Evolutionary conservation across 2,329 filamentous ascomycete genomes (phyloP), one percentile per base, ranked within the genome.

Genomic region (Aspergillus luchuensis): DNA sequence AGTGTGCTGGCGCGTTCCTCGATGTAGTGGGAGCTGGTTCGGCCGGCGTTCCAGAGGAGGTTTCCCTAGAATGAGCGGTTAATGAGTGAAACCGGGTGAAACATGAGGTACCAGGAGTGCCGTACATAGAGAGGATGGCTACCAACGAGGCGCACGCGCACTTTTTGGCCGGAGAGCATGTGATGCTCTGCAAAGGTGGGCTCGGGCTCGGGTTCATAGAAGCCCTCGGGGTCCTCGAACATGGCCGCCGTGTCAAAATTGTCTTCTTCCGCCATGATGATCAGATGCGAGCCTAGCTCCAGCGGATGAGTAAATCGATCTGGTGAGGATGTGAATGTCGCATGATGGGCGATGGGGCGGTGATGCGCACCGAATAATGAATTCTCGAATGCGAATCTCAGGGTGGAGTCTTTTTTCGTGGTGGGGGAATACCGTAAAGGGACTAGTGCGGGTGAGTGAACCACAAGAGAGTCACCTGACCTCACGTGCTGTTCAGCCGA

Each of bases 1-100:
- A 91, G 82, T 1, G 76, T 65, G 8, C 76, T 70, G n/a, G 87
- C 83, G 65, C 87, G 81, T 45, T 85, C 79, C 77, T 97, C 91
- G 60, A 97, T 87, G 77, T 92, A 92, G 67, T 87, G 82, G 15
- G 92, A 87, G 52, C 94, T 84, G 41, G 91, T 87, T 63, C 91
- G 89, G 62, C 89, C 89, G 62, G 91, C 93, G 76, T 97, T 96
- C 94, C 94, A 98, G 30, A 97, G 84, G 66, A 91, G 85, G 76
- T 97, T 91, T 15, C 91, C 93, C 86, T 86, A 69, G 64, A 13
- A 63, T 55, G 56, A 45, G 17, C 2, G 8, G 39, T 36, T 45
- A 61, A 58, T 43, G 38, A 10, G 5, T 33, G 36, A 41, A 30
- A 6, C 7, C 33, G 21, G 23, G 11, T 50, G 47, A 50, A 50